A percentile compares a stretch with the other conserved stretches of the same genome.
These are phyloP conservation scores for Flammula alnicola DNA, from an alignment of 1,284 basidiomycete species.

Conservation along the genomic window DNA sequence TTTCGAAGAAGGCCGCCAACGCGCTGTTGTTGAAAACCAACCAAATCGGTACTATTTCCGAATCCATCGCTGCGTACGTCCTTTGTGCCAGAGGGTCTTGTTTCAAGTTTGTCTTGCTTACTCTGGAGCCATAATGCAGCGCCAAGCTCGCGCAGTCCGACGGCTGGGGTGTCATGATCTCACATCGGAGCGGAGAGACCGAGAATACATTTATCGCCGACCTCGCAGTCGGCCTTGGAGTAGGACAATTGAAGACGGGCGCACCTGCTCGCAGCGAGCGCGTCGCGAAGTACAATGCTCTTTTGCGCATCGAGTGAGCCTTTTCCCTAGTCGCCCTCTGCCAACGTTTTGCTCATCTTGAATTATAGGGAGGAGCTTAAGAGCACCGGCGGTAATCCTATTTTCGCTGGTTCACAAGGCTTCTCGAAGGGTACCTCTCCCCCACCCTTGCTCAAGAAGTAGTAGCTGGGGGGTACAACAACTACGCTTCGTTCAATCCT, in stretches of 20 bases:
- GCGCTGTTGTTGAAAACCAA: constrained; percentile 96
- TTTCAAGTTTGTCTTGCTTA: not conserved
- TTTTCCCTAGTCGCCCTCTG: not conserved
- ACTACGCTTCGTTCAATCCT: no score
- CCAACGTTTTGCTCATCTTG: constrained; percentile 19
- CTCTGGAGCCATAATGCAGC: constrained; percentile 47
- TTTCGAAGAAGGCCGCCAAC: constrained; percentile 99
- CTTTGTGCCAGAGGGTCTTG: no score
- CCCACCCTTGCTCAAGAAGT: constrained; percentile 5
- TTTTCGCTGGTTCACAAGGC: constrained; percentile 80
- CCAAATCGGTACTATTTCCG: constrained; percentile 98
- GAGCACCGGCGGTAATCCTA: constrained; percentile 49
- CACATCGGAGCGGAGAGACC: constrained; percentile 97
- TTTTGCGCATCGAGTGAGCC: constrained; percentile 88
- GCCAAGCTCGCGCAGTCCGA: constrained; percentile 95
- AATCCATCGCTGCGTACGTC: constrained; percentile 92
- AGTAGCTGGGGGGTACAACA: no score
- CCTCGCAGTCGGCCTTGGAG: constrained; percentile 91
- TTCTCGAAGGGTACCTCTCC: constrained; percentile 13
- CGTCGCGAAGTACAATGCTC: constrained; percentile 90
- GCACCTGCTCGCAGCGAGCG: constrained; percentile 93
- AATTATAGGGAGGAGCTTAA: constrained; percentile 75
- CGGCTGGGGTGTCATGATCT: constrained; percentile 99
- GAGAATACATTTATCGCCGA: constrained; percentile 97
- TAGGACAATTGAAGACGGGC: constrained; percentile 98